Base-by-base conservation (phyloP, 257 asterid species). In the Penstemon davidsonii region DNA sequence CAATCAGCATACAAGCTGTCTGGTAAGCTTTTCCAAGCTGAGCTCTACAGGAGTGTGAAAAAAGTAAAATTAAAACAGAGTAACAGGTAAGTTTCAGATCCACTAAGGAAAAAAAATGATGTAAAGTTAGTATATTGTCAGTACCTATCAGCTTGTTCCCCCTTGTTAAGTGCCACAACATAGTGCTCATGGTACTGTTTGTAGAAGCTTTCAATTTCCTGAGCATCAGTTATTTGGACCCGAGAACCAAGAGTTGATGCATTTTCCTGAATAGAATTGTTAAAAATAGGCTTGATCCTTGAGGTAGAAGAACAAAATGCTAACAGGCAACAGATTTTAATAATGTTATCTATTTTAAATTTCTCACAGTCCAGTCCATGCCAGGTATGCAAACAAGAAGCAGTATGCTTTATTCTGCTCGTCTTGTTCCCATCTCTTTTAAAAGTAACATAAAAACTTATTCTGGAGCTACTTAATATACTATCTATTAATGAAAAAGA, bases 1-100 rank as follows among this genome's bases (percentile, higher is more conserved):
- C 96, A 79, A 89, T 87, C 66, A 89, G 88, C 79, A 87, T 91
- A 62, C 95, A 91, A 41, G 93, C 92, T 62, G 95, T 82, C 80
- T 79, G 91, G 77, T 87, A 89, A 59, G 95, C 96, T 82, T 89
- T 87, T 59, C 93, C 96, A 57, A 89, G 92, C 85, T 87, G 96
- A 69, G 88, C 95, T 84, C 96, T 90, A 84, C 69, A 51, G 51
- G 57, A 62, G 5, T 57, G 62, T 25, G 33, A 25, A 1, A 25
- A 25, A 2, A 2, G 33, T 25, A 25, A 25, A 25, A 25, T 25
- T 2, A 25, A 25, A 25, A 25, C 33, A 25, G 33, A 1, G 33
- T 25, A 2, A 25, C 33, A 25, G 33, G 33, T 25, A 25, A 25
- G 33, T 25, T 25, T 25, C 33, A 25, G 2, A 25, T 25, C 33